Evolutionary conservation across 2,329 filamentous ascomycete species (phyloP).

Genomic region (Cercospora berteroae): DNA sequence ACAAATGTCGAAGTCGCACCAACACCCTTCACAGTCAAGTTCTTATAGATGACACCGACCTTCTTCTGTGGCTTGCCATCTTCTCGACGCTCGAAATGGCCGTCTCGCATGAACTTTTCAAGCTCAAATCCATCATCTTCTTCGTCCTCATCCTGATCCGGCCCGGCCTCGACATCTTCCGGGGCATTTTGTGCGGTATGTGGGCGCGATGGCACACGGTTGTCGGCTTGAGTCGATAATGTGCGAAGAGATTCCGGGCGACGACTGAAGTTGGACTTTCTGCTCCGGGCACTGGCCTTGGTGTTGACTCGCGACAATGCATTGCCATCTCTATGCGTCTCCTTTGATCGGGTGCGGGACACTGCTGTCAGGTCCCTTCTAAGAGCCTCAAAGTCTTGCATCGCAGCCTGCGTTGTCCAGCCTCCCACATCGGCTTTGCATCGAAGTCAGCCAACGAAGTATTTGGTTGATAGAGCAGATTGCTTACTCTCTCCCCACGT

Average conservation of each 20-base stretch:
- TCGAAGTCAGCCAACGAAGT: background rate
- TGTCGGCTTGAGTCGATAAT: constrained; percentile 16
- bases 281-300: constrained; percentile 28
- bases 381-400: constrained; percentile 60
- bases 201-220: constrained; percentile 27
- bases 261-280: constrained; percentile 16
- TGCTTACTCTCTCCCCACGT: constrained; percentile 60
- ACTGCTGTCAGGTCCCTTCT: constrained; percentile 55
- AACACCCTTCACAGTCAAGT: constrained; percentile 71
- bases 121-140: constrained; percentile 62
- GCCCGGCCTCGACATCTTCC: constrained; percentile 44
- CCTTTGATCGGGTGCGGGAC: constrained; percentile 45
- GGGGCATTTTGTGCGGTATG: constrained; percentile 14
- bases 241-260: constrained; percentile 16
- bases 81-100: constrained; percentile 71
- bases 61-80: constrained; percentile 69
- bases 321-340: constrained; percentile 25
- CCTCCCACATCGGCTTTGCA: constrained; percentile 50
- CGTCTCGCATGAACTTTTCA: constrained; percentile 67
- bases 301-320: constrained; percentile 25
- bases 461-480: no score
- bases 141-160: constrained; percentile 45
- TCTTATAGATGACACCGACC: constrained; percentile 73
- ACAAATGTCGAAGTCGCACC: constrained; percentile 67
- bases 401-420: constrained; percentile 53